Base-by-base conservation (phyloP, 306 rosid species). In the Ochetophila trinervis region DNA sequence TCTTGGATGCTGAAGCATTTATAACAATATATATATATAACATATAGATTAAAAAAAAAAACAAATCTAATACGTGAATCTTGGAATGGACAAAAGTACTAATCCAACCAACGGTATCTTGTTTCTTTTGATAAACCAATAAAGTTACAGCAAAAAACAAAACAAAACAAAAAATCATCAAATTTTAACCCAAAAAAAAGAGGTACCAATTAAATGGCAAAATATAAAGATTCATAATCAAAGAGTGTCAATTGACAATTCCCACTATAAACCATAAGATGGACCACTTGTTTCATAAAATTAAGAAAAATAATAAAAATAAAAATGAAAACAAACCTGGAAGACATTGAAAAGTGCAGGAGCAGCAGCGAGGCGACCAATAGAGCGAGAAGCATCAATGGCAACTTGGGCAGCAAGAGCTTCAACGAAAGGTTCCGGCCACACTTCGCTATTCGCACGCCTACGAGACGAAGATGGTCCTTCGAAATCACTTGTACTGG, bases 381-480 rank as follows among this genome's bases (percentile, higher is more conserved):
- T 6, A 20, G 65, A 8, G 49, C 65, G 74, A 67, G 95, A 78
- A 73, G 96, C 85, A 24, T 85, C 91, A 73, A 64, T 20, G 80
- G 99, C 96, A 45, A 90, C 86, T 65, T 81, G 96, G 17, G 63
- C 47, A 13, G 97, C 96, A 9, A 94, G 76, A 4, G 79, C 66
- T 76, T 94, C 97, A 0, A 94, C 40, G 65, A 86, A 72, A 57
- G 74, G 87, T 40, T 82, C 96, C 5, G 97, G 96, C 91, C 81
- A 81, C 2, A 70, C 79, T 51, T 80, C 96, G 61, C 82, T 84
- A 58, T 69, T 73, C 1, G 77, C 61, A 70, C 91, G 96, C 59
- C 76, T 87, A 14, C 95, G 95, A 52, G 95, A 89, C 5, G 94
- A 76, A 16, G 98, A 84, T 5, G 97, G 93, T 0, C 65, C 86